These are phyloP conservation scores for Apiotrichum akiyoshidainum DNA, from an alignment of 1,284 basidiomycete genomes.

Conservation along the genomic window DNA sequence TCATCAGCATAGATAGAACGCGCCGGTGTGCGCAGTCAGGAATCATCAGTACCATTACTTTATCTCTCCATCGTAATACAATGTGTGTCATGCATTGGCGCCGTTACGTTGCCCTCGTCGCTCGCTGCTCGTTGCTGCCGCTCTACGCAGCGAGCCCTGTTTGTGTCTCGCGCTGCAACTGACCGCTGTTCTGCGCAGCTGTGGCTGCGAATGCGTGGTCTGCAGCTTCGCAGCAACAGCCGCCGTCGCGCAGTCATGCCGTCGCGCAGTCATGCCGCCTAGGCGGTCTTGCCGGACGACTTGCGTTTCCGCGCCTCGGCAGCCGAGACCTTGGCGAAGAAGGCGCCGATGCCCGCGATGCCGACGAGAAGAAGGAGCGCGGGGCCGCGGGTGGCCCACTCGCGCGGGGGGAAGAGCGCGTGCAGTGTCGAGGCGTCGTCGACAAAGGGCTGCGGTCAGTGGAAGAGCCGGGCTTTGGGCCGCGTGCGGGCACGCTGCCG, in stretches of 20 bases:
- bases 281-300: constrained; percentile 41
- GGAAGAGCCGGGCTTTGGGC: too few species aligned
- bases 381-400: constrained; percentile 86
- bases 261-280: not conserved
- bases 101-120: not conserved
- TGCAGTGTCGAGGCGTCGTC: constrained; percentile 69
- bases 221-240: not conserved
- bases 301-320: constrained; percentile 62
- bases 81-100: constrained; percentile 5
- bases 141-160: too few species aligned
- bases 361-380: constrained; percentile 76
- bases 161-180: too few species aligned
- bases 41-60: not conserved
- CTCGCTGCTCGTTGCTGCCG: not conserved
- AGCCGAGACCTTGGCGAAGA: constrained; percentile 70
- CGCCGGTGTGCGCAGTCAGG: not conserved
- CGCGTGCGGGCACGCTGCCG: too few species aligned
- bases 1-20: not conserved
- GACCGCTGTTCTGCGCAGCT: too few species aligned
- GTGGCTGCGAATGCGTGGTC: too few species aligned
- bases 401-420: constrained; percentile 72
- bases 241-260: not conserved
- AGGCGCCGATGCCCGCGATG: constrained; percentile 68
- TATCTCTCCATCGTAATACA: not conserved
- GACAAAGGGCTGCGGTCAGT: constrained; percentile 70